A percentile compares a stretch with the other conserved stretches of the same genome.
Evolutionary conservation across 1,284 basidiomycete species (phyloP).

Genomic region (Taiwanofungus camphoratus): DNA sequence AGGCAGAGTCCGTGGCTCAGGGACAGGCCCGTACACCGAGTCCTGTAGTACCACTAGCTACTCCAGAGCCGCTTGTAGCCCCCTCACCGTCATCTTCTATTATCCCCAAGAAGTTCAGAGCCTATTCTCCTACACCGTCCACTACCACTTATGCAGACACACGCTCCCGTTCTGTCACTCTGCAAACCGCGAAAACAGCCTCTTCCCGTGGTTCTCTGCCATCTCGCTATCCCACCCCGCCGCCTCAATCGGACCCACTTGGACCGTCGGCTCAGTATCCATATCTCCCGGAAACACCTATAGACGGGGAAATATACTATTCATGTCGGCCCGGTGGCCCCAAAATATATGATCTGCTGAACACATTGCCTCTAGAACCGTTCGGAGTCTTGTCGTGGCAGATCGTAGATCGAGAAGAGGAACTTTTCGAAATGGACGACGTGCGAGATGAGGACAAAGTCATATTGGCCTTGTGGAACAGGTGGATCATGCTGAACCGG

Average conservation of each 20-base stretch:
- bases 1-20: too few relatives aligned
- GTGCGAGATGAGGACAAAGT: constrained; percentile 68
- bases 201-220: constrained; percentile 18
- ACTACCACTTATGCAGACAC: neutral
- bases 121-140: constrained; percentile 6
- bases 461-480: constrained; percentile 66
- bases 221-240: constrained; percentile 34
- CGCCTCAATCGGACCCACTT: constrained; percentile 37
- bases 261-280: constrained; percentile 49
- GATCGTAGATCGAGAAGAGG: constrained; percentile 64
- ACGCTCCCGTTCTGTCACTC: neutral
- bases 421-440: constrained; percentile 63
- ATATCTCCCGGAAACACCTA: constrained; percentile 43
- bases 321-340: constrained; percentile 63
- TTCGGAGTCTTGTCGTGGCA: constrained; percentile 64
- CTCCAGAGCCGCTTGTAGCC: neutral
- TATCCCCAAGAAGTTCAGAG: constrained; percentile 10
- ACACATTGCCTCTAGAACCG: constrained; percentile 46
- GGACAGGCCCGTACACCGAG: neutral
- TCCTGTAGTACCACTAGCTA: too few relatives aligned
- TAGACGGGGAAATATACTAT: constrained; percentile 32
- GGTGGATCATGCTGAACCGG: constrained; percentile 68
- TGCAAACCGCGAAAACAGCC: neutral
- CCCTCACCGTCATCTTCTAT: neutral
- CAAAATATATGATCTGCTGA: constrained; percentile 57